Base-by-base conservation (phyloP, 2,329 filamentous ascomycete genomes). In the Amesomyces nigricolor region DNA sequence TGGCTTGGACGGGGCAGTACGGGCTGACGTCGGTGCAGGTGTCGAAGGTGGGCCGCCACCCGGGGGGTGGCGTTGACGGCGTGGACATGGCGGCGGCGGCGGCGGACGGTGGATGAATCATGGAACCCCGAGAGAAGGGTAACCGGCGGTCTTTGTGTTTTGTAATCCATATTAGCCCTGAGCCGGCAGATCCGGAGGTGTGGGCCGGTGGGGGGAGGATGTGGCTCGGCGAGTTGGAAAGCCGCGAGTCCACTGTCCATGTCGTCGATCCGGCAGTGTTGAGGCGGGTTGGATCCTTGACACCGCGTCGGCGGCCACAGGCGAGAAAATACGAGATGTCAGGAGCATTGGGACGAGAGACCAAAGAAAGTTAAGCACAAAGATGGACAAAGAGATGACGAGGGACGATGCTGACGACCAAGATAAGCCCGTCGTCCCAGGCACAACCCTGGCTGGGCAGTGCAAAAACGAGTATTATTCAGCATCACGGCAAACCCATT, bases 1-100 rank as follows among this genome's bases (percentile, higher is more conserved):
- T 82, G 42, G 67, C 70, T 44, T 70, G 56, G 61, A 82, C 77
- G 10, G 78, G 78, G 60, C 80, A 83, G 50, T 65, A 54, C 1
- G 61, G 54, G 7, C 70, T 70, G 56, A 81, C 68, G 17, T 71
- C 64, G 6, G 59, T 65, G 61, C 74, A 77, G 19, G 64, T 58
- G 13, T 64, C 59, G 46, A 60, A 65, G 19, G 29, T 58, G 13
- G 61, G 61, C 10, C 53, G 42, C 43, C 57, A 64, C 22, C 51
- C 55, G 9, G 54, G 50, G 9, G 54, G 54, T 3, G 47, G 50
- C 30, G 22, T 26, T 26, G 51, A 17, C 7, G 49, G 26, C 4
- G 40, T 48, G 7, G 59, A 53, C 57, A 58, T 61, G 40, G 44
- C 35, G 26, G 8, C 29, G 29, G n/a, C 8, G 13, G 6, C n/a